Evolutionary conservation across 2,329 filamentous ascomycete genomes (phyloP).

Genomic region (Trichoderma atrobrunneum): DNA sequence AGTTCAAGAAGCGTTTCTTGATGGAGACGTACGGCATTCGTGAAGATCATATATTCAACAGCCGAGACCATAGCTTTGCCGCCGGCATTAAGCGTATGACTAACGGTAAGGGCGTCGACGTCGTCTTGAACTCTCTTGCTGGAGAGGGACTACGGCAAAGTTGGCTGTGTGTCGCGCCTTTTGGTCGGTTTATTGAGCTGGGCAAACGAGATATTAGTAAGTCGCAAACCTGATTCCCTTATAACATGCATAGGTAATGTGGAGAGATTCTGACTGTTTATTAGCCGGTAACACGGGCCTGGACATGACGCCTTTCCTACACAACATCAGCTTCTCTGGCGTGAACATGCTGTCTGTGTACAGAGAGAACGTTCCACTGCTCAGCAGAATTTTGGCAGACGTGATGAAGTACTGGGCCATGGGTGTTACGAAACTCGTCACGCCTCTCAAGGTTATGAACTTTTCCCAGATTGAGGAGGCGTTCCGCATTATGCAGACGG

Average conservation of each 20-base stretch:
- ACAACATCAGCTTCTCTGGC: neutral
- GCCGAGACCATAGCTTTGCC: slow-evolving; percentile 29
- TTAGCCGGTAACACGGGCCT: neutral
- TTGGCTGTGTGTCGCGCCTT: slow-evolving; percentile 33
- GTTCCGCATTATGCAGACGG: neutral
- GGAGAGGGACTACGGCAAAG: slow-evolving; percentile 30
- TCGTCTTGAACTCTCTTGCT: slow-evolving; percentile 31
- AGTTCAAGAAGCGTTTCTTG: slow-evolving; percentile 20
- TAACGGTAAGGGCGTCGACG: slow-evolving; percentile 29
- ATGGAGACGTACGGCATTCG: slow-evolving; percentile 30
- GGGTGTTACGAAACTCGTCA: neutral
- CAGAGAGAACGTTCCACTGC: neutral
- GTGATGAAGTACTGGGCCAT: neutral
- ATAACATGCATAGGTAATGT: neutral
- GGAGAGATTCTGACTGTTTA: neutral
- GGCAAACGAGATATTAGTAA: slow-evolving; percentile 32
- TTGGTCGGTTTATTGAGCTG: slow-evolving; percentile 35
- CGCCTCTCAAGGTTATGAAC: neutral
- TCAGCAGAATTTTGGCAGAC: neutral
- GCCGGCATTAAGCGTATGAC: slow-evolving; percentile 28
- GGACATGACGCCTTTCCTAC: neutral
- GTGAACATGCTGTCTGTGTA: neutral
- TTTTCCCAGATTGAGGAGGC: neutral
- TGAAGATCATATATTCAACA: slow-evolving; percentile 31
- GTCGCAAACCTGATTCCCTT: neutral